Evolutionary conservation across 2,329 filamentous ascomycete genomes (phyloP).

Genomic region (Passalora sequoiae): DNA sequence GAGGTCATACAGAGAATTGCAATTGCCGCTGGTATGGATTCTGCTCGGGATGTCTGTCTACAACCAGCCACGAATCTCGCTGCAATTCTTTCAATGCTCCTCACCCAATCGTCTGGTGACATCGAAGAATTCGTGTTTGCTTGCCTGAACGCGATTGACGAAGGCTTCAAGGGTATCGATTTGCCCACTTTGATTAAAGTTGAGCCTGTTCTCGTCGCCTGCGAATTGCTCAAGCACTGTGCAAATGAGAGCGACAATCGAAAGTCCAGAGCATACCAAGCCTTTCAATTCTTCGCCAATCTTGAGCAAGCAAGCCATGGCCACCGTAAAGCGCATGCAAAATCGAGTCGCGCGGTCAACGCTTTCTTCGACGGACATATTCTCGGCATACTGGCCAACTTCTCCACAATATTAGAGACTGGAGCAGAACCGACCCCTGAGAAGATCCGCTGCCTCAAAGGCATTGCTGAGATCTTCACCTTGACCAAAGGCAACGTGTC

Average conservation of each 20-base stretch:
- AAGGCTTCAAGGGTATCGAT: conserved; percentile 61
- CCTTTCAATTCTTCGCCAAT: conserved; percentile 43
- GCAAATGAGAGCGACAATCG: conserved; percentile 60
- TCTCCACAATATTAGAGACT: conserved; percentile 75
- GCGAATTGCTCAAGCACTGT: conserved; percentile 75
- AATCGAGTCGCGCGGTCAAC: conserved; percentile 56
- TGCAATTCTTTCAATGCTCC: conserved; percentile 53
- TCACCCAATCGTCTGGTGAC: conserved; percentile 59
- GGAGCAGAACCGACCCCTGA: conserved; percentile 43
- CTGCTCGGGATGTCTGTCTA: conserved; percentile 57
- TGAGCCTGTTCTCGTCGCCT: conserved; percentile 69
- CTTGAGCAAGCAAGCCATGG: conserved; percentile 47
- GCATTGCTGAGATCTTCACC: conserved; percentile 81
- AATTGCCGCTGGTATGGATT: conserved; percentile 54
- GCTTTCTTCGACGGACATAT: conserved; percentile 78
- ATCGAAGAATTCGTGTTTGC: conserved; percentile 63
- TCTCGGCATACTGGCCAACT: conserved; percentile 76
- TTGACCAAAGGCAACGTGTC: conserved; percentile 68
- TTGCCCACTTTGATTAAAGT: conserved; percentile 65
- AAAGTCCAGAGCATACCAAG: conserved; percentile 40
- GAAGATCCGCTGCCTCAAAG: conserved; percentile 70
- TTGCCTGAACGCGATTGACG: conserved; percentile 62
- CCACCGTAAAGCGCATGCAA: conserved; percentile 41
- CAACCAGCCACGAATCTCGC: conserved; percentile 54
- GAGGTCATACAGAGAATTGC: conserved; percentile 80